A percentile compares a stretch with the other conserved stretches of the same genome.
phyloP scores from a whole-genome alignment of 2,329 filamentous ascomycete species.

The Xylariaceae sp. region DNA sequence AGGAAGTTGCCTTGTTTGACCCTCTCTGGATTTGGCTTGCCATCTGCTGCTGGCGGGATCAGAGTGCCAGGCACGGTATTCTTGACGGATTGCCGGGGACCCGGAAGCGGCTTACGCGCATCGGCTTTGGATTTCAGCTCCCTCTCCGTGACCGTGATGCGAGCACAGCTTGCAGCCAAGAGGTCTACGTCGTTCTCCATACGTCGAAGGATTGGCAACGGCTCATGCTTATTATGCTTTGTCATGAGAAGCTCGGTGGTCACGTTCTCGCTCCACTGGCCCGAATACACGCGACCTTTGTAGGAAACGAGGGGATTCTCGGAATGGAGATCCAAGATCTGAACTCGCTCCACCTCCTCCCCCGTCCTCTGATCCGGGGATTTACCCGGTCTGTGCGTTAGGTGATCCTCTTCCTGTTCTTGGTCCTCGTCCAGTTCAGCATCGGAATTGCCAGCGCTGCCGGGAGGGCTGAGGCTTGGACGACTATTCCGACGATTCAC shows the following conservation, averaged over 20 bases:
- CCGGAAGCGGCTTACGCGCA: conserved; percentile 6
- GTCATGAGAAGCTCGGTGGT: conserved; percentile 77
- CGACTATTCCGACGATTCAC: conserved; percentile 13
- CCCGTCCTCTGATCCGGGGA: conserved; percentile 14
- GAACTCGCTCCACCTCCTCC: conserved; percentile 43
- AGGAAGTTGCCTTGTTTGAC: conserved; percentile 42
- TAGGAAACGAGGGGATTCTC: conserved; percentile 72
- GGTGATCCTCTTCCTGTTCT: conserved; percentile 14
- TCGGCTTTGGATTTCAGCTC: conserved; percentile 42
- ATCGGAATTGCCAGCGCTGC: conserved; percentile 10
- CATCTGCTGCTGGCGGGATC: conserved; percentile 33
- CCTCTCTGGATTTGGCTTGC: conserved; percentile 38
- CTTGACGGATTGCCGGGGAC: background rate
- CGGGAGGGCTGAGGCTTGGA: conserved; percentile 6
- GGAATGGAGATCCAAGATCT: conserved; percentile 78
- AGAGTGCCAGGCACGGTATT: conserved; percentile 31
- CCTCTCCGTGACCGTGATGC: conserved; percentile 61
- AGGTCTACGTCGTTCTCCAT: conserved; percentile 58
- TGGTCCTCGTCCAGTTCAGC: conserved; percentile 10
- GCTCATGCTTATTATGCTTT: conserved; percentile 32
- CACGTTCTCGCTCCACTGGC: conserved; percentile 73
- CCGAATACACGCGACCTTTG: conserved; percentile 68
- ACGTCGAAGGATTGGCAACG: conserved; percentile 39
- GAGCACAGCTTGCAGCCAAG: conserved; percentile 61
- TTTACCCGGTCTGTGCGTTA: conserved; percentile 5